These are phyloP conservation scores for Nidularia pulvinata DNA, from an alignment of 768 basidiomycete species.

Conservation along the genomic window DNA sequence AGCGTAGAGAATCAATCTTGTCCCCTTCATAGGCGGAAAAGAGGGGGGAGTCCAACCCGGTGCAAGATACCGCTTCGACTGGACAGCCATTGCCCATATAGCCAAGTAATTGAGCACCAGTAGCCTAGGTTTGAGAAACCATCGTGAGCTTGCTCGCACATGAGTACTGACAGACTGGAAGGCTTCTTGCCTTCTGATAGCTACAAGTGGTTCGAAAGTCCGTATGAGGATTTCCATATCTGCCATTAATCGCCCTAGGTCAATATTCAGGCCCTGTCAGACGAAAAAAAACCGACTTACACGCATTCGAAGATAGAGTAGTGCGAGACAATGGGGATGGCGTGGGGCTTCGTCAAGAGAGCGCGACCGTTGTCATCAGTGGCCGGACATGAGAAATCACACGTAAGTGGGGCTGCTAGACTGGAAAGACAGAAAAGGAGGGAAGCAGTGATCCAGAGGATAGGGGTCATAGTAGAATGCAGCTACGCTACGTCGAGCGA, in stretches of 20 bases:
- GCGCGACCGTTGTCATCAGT: neutral
- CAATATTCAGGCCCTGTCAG: neutral
- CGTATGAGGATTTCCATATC: neutral
- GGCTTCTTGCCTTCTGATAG: slow-evolving; percentile 5
- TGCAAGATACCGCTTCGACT: slow-evolving; percentile 2
- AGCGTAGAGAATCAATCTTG: slow-evolving; percentile 1
- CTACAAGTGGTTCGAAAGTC: slow-evolving; percentile 1
- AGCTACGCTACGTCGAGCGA: neutral
- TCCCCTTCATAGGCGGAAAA: slow-evolving; percentile 4
- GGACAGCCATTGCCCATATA: slow-evolving; percentile 1
- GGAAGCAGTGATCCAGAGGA: neutral
- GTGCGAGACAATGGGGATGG: neutral
- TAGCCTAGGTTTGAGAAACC: neutral
- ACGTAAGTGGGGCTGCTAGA: neutral
- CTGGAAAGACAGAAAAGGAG: neutral
- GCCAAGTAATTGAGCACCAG: slow-evolving; percentile 2
- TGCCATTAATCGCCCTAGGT: neutral
- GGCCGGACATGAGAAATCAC: slow-evolving; percentile 7
- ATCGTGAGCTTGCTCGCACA: too few relatives aligned
- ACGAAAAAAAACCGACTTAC: neutral
- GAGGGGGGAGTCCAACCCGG: slow-evolving; percentile 1
- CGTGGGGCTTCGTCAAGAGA: neutral
- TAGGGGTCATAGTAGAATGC: neutral
- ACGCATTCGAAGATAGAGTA: slow-evolving; percentile 9
- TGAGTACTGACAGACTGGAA: too few relatives aligned